Percentiles rank a stretch among this genome's conserved stretches.
Conservation (phyloP, 2,329 filamentous ascomycete genomes). For the Paramyrothecium roridum region DNA sequence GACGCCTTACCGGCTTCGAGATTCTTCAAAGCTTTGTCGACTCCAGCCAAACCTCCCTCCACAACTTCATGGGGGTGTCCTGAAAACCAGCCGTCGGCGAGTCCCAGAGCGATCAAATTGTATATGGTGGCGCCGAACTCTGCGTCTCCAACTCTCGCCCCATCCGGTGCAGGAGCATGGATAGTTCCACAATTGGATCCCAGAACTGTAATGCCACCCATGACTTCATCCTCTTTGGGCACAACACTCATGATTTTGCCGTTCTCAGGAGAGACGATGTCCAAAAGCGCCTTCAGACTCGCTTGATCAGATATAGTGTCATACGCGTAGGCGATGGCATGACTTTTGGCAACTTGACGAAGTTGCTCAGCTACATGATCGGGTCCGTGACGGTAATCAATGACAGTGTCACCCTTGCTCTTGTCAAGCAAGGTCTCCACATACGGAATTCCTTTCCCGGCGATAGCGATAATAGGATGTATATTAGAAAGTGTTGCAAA, state of each 20-base stretch:
- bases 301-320: background rate
- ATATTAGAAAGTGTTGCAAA: conserved; percentile 45
- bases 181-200: too few species aligned
- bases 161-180: background rate
- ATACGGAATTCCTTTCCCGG: conserved; percentile 31
- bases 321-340: background rate
- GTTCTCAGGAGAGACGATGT: background rate
- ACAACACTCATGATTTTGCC: background rate
- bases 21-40: background rate
- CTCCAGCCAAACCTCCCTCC: background rate
- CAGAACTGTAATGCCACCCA: background rate
- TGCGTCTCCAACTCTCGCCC: background rate
- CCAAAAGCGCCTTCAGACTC: background rate
- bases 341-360: background rate
- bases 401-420: conserved; percentile 7
- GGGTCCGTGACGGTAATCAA: conserved; percentile 9
- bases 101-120: conserved; percentile 1
- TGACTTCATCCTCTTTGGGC: background rate
- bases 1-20: background rate
- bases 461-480: conserved; percentile 57
- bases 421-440: conserved; percentile 4
- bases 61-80: conserved; percentile 4
- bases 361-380: background rate
- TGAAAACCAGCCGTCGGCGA: conserved; percentile 11
- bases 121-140: conserved; percentile 1